Evolutionary conservation across 2,329 filamentous ascomycete genomes (phyloP), one percentile per base, ranked within the genome.

Genomic region (Colletotrichum sp.): DNA sequence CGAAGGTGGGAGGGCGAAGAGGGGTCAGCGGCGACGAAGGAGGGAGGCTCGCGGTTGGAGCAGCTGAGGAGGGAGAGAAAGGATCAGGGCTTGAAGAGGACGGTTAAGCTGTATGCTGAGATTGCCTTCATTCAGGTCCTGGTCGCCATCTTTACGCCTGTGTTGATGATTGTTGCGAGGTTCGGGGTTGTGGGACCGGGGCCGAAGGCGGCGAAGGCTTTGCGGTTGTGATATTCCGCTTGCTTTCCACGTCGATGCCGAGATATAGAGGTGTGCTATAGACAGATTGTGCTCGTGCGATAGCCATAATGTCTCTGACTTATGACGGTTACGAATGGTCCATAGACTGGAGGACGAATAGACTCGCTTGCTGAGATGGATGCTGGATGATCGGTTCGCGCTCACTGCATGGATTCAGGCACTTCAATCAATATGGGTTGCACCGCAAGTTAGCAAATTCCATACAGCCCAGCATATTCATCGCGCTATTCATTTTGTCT

Each of bases 121-220:
- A 66, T 70, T 27, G 65, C 39, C 22, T 30, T 60, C 7, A 44
- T 78, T 1, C 77, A 78, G 34, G 60, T 72, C 2, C 55, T 78
- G 9, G 34, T 77, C 3, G 28, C 55, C 3, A 9, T 78, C 1
- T 70, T 78, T 19, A 75, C 75, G 7, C 77, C 77, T 5, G n/a
- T 77, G 12, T 52, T 78, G 11, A 69, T 70, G 71, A 63, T 74
- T 15, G 16, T 69, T 12, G 74, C 74, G 59, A 57, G 74, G 13
- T 76, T 74, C 8, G 74, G 74, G 28, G 34, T 74, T 28, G 71
- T 74, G 11, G 71, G 64, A 22, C 74, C 74, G 28, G 73, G 70
- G 0, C 70, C 74, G 19, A 76, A 65, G 48, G 34, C 74, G 8
- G 22, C 57, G 30, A 76, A 74, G 48, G 59, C 74, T 13, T 36